phyloP scores from a whole-genome alignment of 2,329 filamentous ascomycete species.

The Talaromyces sp. region DNA sequence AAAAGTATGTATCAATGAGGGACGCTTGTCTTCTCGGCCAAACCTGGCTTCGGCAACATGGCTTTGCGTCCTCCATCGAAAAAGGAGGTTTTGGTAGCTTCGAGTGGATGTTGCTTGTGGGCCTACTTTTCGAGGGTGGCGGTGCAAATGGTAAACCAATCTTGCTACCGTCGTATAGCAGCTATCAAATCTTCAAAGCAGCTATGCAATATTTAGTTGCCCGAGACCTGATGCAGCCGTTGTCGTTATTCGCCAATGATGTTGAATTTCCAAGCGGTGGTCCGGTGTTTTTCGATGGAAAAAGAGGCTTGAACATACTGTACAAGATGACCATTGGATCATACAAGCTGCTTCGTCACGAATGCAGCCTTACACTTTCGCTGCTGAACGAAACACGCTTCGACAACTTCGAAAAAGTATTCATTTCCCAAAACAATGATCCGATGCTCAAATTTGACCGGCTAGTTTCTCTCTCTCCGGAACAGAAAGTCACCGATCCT shows the following conservation, averaged over 20 bases:
- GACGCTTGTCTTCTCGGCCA: slow-evolving; percentile 84
- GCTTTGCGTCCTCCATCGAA: slow-evolving; percentile 67
- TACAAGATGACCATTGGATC: slow-evolving; percentile 92
- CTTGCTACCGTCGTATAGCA: slow-evolving; percentile 77
- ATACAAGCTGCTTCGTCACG: slow-evolving; percentile 66
- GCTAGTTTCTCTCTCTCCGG: slow-evolving; percentile 38
- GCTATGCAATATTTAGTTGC: slow-evolving; percentile 80
- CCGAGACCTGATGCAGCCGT: slow-evolving; percentile 69
- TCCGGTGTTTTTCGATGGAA: slow-evolving; percentile 77
- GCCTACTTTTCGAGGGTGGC: slow-evolving; percentile 75
- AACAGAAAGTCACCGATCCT: slow-evolving; percentile 26
- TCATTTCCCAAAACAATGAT: slow-evolving; percentile 63
- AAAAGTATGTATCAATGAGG: slow-evolving; percentile 67
- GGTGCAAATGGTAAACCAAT: slow-evolving; percentile 67
- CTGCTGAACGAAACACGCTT: slow-evolving; percentile 70
- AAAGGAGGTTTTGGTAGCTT: slow-evolving; percentile 87
- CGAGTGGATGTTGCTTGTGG: slow-evolving; percentile 80
- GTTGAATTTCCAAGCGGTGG: slow-evolving; percentile 40
- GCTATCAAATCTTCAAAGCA: slow-evolving; percentile 92
- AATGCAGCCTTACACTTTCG: slow-evolving; percentile 70
- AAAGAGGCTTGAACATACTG: slow-evolving; percentile 72
- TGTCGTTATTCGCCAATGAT: slow-evolving; percentile 41
- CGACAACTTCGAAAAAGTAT: slow-evolving; percentile 80
- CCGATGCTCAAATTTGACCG: slow-evolving; percentile 56
- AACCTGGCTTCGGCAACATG: slow-evolving; percentile 85